phyloP scores from a whole-genome alignment of 768 basidiomycete species.

The Rhodotorula diobovata region DNA sequence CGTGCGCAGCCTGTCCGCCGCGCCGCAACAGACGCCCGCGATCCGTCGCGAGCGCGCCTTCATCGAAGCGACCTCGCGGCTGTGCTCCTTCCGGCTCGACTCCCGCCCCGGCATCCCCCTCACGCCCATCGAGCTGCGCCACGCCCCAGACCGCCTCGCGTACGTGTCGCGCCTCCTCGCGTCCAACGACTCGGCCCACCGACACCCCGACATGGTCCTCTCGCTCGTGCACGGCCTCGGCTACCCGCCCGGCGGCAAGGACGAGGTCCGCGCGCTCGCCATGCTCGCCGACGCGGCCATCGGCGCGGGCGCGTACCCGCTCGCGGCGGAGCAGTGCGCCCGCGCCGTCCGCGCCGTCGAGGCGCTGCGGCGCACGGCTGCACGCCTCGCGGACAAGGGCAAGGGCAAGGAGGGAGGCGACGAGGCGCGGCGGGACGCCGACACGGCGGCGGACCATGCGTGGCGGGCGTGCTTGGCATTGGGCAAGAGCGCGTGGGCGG shows the following conservation, averaged over 20 bases:
- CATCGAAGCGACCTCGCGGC: conserved; percentile 93
- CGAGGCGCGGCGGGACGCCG: conserved; percentile 46
- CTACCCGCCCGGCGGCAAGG: conserved; percentile 61
- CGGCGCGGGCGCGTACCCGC: conserved; percentile 69
- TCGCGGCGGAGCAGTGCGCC: conserved; percentile 67
- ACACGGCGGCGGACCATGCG: conserved; percentile 70
- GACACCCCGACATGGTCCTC: conserved; percentile 83
- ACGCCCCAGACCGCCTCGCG: conserved; percentile 79
- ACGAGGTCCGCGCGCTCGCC: conserved; percentile 73
- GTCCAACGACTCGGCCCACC: conserved; percentile 78
- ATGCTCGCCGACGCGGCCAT: conserved; percentile 89
- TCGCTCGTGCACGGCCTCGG: conserved; percentile 87
- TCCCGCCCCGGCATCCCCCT: conserved; percentile 71
- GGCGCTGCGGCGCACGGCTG: conserved; percentile 10
- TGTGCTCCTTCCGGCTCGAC: conserved; percentile 81
- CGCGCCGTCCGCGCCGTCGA: conserved; percentile 59
- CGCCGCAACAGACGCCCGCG: conserved; percentile 57
- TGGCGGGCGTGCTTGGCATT: conserved; percentile 89
- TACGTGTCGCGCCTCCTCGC: conserved; percentile 82
- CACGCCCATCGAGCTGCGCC: conserved; percentile 85
- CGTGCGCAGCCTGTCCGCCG: conserved; percentile 66
- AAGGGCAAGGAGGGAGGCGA: neutral
- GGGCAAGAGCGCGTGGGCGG: conserved; percentile 73
- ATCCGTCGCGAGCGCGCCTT: conserved; percentile 75
- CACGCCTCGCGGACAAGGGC: neutral